A percentile compares a stretch with the other conserved stretches of the same genome.
Evolutionary conservation across 2,329 filamentous ascomycete genomes (phyloP).

Genomic region (Aaosphaeria pasadenensis): DNA sequence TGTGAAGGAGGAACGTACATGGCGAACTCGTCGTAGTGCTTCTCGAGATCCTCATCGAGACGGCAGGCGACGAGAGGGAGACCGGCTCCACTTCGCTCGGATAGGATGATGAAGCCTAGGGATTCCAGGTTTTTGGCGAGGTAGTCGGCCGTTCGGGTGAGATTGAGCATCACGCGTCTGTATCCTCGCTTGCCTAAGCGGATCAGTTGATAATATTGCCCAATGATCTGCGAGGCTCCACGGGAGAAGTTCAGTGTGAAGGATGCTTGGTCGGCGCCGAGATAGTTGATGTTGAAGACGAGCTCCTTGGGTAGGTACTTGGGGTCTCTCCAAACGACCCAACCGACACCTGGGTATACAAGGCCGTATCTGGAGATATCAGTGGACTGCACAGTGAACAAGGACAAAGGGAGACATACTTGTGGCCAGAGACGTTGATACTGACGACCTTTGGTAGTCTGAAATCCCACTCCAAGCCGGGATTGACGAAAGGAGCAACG

Average conservation of each 20-base stretch:
- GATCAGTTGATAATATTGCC: slow-evolving; percentile 96
- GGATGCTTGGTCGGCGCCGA: slow-evolving; percentile 89
- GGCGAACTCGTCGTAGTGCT: slow-evolving; percentile 55
- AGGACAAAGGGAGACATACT: slow-evolving; percentile 74
- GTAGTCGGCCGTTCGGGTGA: slow-evolving; percentile 87
- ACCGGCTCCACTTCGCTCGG: slow-evolving; percentile 70
- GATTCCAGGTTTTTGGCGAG: slow-evolving; percentile 69
- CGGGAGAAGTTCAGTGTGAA: slow-evolving; percentile 98
- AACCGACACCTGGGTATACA: slow-evolving; percentile 85
- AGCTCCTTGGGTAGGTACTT: slow-evolving; percentile 86
- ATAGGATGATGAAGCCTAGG: slow-evolving; percentile 86
- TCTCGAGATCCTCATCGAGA: slow-evolving; percentile 56
- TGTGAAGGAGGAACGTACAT: slow-evolving; percentile 45
- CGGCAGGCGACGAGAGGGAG: slow-evolving; percentile 90
- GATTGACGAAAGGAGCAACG: slow-evolving; percentile 85
- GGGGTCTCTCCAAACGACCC: slow-evolving; percentile 82
- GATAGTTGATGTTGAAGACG: slow-evolving; percentile 99
- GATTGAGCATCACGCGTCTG: slow-evolving; percentile 87
- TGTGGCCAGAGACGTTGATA: slow-evolving; percentile 94
- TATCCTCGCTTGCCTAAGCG: slow-evolving; percentile 91
- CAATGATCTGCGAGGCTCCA: slow-evolving; percentile 89
- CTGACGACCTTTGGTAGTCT: slow-evolving; percentile 82
- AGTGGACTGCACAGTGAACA: slow-evolving; percentile 94
- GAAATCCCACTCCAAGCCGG: slow-evolving; percentile 88
- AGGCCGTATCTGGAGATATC: slow-evolving; percentile 52